Evolutionary conservation across 2,329 filamentous ascomycete genomes (phyloP), one percentile per base, ranked within the genome.

Genomic region (Botryotinia convoluta): DNA sequence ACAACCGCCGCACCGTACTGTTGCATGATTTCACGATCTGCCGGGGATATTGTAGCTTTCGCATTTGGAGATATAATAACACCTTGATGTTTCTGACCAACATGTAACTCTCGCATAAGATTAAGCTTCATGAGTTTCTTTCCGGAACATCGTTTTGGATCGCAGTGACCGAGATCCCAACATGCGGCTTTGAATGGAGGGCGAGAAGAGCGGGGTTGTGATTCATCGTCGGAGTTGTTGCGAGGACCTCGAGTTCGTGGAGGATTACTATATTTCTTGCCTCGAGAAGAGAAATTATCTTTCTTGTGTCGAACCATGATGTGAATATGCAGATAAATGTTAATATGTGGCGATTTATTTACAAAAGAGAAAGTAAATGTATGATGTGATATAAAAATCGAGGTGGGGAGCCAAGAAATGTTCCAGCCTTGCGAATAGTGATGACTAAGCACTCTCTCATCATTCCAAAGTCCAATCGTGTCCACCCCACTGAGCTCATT

Each of bases 101-200:
- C 87, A 79, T 95, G 90, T 71, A 99, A 87, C 80, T 97, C 93
- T 77, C 96, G 92, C 94, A 99, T 98, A 79, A 98, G 86, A 4
- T 95, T 95, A 72, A 97, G 88, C 76, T 92, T 91, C 88, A 99
- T 97, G 48, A 99, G 88, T 76, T 93, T 91, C 85, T 99, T 99
- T 45, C 96, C 96, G 0, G 95, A 98, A 84, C 96, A 99, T 78
- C 95, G 88, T 83, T 98, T 98, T 14, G 95, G 94, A 81, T 99
- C 96, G 85, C 96, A 99, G 85, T 99, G 96, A 75, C 95, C 95
- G 48, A 99, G 87, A 81, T 99, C 96, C 96, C 96, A 99, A 82
- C 95, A 98, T 74, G 95, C 96, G 67, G 96, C 95, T 84, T 97
- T 97, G 88, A 95, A 98, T 35, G 84, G 80, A 57, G 84, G 90